These are phyloP conservation scores for Naganishia onofrii DNA, from an alignment of 768 basidiomycete species.

Conservation along the genomic window DNA sequence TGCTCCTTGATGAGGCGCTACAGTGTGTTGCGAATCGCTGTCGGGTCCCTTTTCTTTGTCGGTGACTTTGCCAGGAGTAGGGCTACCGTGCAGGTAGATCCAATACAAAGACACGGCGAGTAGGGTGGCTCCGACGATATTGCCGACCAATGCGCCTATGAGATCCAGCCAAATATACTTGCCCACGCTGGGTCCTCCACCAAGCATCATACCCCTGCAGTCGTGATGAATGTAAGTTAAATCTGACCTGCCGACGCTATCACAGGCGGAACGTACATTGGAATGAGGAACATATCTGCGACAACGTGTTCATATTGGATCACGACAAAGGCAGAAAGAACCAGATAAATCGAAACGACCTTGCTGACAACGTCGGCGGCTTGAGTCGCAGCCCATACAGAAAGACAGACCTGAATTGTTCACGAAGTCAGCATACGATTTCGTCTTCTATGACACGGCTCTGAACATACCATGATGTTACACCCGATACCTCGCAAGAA, in stretches of 20 bases:
- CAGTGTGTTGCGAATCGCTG: constrained; percentile 16
- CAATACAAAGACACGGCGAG: constrained; percentile 21
- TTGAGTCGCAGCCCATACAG: constrained; percentile 21
- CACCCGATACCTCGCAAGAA: constrained; percentile 28
- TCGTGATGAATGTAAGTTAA: not conserved
- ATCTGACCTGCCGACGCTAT: not conserved
- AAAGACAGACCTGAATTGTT: constrained; percentile 11
- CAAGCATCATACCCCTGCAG: constrained; percentile 27
- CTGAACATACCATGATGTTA: constrained; percentile 24
- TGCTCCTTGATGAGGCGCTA: constrained; percentile 22
- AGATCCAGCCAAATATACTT: constrained; percentile 28
- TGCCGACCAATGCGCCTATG: constrained; percentile 24
- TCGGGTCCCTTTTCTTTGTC: constrained; percentile 29
- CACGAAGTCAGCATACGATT: not conserved
- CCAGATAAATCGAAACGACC: constrained; percentile 26
- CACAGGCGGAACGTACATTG: not conserved
- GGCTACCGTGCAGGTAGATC: constrained; percentile 21
- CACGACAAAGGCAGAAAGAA: constrained; percentile 27
- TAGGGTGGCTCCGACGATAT: constrained; percentile 24
- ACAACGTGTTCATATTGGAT: constrained; percentile 30
- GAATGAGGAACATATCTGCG: constrained; percentile 30
- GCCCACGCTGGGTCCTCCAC: not conserved
- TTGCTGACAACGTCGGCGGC: constrained; percentile 22
- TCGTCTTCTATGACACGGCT: not conserved
- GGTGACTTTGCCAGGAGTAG: constrained; percentile 25